phyloP scores from a whole-genome alignment of 306 rosid species.

The Quercus rubra region DNA sequence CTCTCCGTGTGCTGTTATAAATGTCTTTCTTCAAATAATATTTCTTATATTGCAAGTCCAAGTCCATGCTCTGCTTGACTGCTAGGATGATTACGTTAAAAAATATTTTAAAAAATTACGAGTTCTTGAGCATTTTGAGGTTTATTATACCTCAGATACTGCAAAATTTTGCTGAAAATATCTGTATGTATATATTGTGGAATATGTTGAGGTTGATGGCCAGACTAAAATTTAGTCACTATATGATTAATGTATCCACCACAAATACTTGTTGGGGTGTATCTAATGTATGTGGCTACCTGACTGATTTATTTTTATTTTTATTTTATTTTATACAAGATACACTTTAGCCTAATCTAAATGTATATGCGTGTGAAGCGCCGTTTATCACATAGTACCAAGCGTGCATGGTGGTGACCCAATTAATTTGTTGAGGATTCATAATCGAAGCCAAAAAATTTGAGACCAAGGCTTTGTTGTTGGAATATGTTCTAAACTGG shows the following conservation, averaged over 20 bases:
- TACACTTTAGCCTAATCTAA: accelerated
- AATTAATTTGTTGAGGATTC: too few relatives aligned
- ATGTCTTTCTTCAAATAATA: background rate
- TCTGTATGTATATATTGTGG: background rate
- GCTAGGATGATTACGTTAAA: background rate
- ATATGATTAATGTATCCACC: too few relatives aligned
- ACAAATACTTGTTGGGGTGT: too few relatives aligned
- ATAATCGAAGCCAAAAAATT: accelerated
- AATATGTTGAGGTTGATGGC: too few relatives aligned
- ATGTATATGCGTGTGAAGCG: accelerated
- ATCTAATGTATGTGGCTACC: too few relatives aligned
- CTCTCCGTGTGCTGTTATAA: background rate
- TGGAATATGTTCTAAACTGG: background rate
- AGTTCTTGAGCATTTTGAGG: background rate
- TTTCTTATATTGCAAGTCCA: background rate
- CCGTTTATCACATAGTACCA: too few relatives aligned
- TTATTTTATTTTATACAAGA: too few relatives aligned
- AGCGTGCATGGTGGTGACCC: accelerated
- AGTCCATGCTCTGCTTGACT: background rate
- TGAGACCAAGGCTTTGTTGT: too few relatives aligned
- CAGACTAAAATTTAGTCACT: too few relatives aligned
- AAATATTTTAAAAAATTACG: background rate
- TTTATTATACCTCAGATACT: background rate
- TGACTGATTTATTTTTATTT: too few relatives aligned
- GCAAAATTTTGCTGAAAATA: background rate